These are phyloP conservation scores for Xylaria sp. DNA, from an alignment of 2,329 filamentous ascomycete species.

Conservation along the genomic window DNA sequence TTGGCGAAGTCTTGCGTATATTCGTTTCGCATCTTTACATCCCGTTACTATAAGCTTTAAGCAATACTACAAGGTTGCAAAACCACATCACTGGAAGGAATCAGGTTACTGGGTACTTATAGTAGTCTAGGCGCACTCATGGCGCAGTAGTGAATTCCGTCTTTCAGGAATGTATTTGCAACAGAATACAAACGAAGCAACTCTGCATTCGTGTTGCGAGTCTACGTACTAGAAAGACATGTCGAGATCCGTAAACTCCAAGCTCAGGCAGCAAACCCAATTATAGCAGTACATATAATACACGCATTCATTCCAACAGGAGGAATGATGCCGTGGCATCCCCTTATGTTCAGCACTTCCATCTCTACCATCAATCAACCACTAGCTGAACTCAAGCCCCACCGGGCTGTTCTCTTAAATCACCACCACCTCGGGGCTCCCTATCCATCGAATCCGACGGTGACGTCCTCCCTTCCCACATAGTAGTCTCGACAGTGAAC, in stretches of 20 bases:
- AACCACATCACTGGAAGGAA: not conserved
- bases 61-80: not conserved
- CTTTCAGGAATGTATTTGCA: not conserved
- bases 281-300: not conserved
- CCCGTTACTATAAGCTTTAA: not conserved
- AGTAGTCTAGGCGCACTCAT: not conserved
- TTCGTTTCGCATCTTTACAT: not conserved
- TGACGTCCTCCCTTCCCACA: slow-evolving; percentile 62
- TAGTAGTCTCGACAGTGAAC: slow-evolving; percentile 72
- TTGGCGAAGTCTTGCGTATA: not conserved
- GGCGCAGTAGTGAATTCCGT: not conserved
- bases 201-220: not conserved
- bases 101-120: not conserved
- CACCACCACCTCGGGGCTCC: slow-evolving; percentile 26
- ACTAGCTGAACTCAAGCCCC: slow-evolving; percentile 25
- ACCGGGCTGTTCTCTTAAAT: slow-evolving; percentile 17
- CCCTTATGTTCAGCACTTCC: not conserved
- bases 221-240: not conserved
- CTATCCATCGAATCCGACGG: slow-evolving; percentile 18
- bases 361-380: not conserved
- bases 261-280: not conserved
- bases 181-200: not conserved
- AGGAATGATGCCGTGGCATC: not conserved
- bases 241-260: slow-evolving; percentile 8
- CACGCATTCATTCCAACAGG: not conserved